These are phyloP conservation scores for Emmonsiellopsis sp. DNA, from an alignment of 2,329 filamentous ascomycete species.

Conservation along the genomic window DNA sequence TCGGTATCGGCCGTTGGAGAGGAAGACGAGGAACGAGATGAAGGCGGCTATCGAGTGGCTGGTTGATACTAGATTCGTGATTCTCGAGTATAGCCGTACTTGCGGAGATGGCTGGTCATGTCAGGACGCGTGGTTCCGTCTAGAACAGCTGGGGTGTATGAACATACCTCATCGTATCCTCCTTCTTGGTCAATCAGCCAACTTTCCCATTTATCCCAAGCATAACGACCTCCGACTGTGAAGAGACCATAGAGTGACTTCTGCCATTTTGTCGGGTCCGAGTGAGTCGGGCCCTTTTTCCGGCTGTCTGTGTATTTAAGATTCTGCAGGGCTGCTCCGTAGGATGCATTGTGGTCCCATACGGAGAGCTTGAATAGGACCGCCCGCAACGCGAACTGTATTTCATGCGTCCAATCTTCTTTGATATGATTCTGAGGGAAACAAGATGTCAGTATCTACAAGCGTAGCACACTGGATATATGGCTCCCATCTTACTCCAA, in stretches of 20 bases:
- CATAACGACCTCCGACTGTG: slow-evolving; percentile 80
- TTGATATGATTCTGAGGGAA: slow-evolving; percentile 49
- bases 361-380: slow-evolving; percentile 89
- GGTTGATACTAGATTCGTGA: slow-evolving; percentile 62
- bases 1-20: slow-evolving; percentile 82
- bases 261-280: slow-evolving; percentile 68
- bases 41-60: slow-evolving; percentile 75
- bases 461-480: neutral
- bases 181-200: slow-evolving; percentile 71
- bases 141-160: neutral
- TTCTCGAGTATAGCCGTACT: slow-evolving; percentile 50
- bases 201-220: slow-evolving; percentile 85
- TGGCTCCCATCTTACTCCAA: slow-evolving; percentile 47
- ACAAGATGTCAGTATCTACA: slow-evolving; percentile 4
- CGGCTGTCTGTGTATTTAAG: slow-evolving; percentile 82
- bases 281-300: slow-evolving; percentile 50
- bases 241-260: slow-evolving; percentile 75
- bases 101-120: slow-evolving; percentile 34
- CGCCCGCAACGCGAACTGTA: slow-evolving; percentile 64
- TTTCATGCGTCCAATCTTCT: slow-evolving; percentile 82
- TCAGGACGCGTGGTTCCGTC: slow-evolving; percentile 9
- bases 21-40: slow-evolving; percentile 77
- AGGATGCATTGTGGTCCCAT: slow-evolving; percentile 93
- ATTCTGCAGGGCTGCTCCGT: slow-evolving; percentile 87
- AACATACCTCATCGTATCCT: slow-evolving; percentile 52